Evolutionary conservation across 1,284 basidiomycete species (phyloP).

Genomic region (Ganoderma sp.): DNA sequence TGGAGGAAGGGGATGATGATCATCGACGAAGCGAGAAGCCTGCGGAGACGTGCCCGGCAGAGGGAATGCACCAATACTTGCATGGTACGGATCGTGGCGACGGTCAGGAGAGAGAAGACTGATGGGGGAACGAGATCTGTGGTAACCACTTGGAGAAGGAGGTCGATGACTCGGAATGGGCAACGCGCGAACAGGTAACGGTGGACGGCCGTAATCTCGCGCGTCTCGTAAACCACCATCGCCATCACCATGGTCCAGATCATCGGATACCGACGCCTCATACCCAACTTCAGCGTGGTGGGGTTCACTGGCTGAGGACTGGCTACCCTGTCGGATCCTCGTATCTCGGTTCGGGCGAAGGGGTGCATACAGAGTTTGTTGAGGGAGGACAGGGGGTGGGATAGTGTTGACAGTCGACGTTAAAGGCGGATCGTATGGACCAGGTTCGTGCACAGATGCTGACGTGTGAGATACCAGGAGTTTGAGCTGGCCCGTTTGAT

Average conservation of each 20-base stretch:
- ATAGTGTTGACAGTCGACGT: slow-evolving; percentile 55
- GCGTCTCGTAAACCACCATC: slow-evolving; percentile 51
- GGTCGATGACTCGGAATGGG: slow-evolving; percentile 42
- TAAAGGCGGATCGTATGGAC: slow-evolving; percentile 42
- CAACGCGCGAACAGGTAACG: slow-evolving; percentile 37
- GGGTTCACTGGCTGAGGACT: slow-evolving; percentile 72
- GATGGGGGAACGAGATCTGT: slow-evolving; percentile 38
- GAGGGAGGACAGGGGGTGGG: slow-evolving; percentile 59
- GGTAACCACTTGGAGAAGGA: slow-evolving; percentile 37
- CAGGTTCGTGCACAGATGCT: slow-evolving; percentile 61
- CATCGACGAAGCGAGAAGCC: slow-evolving; percentile 28
- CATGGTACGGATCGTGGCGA: slow-evolving; percentile 33
- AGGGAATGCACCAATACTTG: slow-evolving; percentile 24
- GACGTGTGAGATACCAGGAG: slow-evolving; percentile 76
- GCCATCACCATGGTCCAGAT: slow-evolving; percentile 63
- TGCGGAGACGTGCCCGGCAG: slow-evolving; percentile 33
- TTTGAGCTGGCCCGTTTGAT: slow-evolving; percentile 78
- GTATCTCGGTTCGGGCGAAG: slow-evolving; percentile 57
- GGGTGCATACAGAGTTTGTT: slow-evolving; percentile 45
- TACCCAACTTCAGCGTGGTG: slow-evolving; percentile 60
- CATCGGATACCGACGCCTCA: slow-evolving; percentile 68
- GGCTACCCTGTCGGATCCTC: slow-evolving; percentile 66
- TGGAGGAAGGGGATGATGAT: slow-evolving; percentile 37
- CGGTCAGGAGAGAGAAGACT: slow-evolving; percentile 54
- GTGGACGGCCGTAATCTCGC: slow-evolving; percentile 44